Percentiles rank a stretch among this genome's conserved stretches.
phyloP scores from a whole-genome alignment of 805 yeast genomes.

The Kuraishia cidri region DNA sequence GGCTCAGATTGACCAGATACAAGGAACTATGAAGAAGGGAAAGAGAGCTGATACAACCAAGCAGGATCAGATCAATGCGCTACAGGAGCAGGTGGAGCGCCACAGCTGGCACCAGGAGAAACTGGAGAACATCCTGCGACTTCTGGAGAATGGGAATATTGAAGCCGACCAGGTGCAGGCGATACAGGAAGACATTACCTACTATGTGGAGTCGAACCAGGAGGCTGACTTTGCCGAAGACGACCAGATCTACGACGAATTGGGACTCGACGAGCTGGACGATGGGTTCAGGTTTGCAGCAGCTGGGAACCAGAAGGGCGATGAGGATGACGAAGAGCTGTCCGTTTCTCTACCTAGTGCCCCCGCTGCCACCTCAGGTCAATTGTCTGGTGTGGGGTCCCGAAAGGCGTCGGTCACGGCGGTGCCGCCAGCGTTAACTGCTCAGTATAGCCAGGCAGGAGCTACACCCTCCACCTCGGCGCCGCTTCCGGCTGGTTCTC shows the following conservation, averaged over 20 bases:
- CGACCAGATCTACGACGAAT: conserved; percentile 83
- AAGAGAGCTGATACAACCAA: conserved; percentile 41
- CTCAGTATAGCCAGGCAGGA: background rate
- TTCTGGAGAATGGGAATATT: conserved; percentile 71
- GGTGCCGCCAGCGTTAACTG: too few relatives aligned
- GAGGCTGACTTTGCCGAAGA: conserved; percentile 92
- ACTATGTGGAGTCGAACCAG: conserved; percentile 89
- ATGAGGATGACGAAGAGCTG: conserved; percentile 5
- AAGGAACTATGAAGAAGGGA: conserved; percentile 43
- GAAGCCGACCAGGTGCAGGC: conserved; percentile 70
- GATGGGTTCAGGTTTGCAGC: conserved; percentile 17
- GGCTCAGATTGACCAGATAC: conserved; percentile 53
- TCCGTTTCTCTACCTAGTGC: conserved; percentile 2
- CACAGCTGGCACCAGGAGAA: conserved; percentile 72
- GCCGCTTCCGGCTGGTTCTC: background rate
- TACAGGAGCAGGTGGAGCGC: conserved; percentile 56
- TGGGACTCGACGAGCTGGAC: conserved; percentile 53
- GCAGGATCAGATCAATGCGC: conserved; percentile 52
- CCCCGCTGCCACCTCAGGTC: conserved; percentile 9
- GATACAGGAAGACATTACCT: conserved; percentile 82
- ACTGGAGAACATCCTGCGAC: conserved; percentile 69
- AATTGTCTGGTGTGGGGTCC: conserved; percentile 4
- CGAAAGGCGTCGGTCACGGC: conserved; percentile 1
- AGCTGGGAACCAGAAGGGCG: conserved; percentile 9
- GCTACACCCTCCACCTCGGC: too few relatives aligned